phyloP scores from a whole-genome alignment of 1,284 basidiomycete species.

The Ceratobasidium sp. region DNA sequence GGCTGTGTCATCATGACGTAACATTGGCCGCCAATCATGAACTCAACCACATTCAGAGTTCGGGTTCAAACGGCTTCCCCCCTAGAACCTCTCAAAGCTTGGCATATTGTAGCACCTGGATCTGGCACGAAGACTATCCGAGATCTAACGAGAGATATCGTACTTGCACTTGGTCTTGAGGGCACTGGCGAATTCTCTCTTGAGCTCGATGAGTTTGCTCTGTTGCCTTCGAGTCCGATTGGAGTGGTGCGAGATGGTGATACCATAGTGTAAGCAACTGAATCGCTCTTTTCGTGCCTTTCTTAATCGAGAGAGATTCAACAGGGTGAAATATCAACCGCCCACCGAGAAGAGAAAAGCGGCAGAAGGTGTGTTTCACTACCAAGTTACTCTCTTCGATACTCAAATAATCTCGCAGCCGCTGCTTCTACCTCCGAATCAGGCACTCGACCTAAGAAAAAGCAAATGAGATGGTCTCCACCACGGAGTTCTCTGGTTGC shows the following conservation, averaged over 20 bases:
- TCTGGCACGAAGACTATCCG: neutral
- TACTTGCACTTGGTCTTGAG: constrained; percentile 2
- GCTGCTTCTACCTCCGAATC: neutral
- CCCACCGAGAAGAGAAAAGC: neutral
- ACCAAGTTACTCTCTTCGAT: neutral
- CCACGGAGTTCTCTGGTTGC: neutral
- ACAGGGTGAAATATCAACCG: neutral
- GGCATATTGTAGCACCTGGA: constrained; percentile 17
- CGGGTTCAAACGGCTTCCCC: constrained; percentile 33
- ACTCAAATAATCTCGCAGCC: neutral
- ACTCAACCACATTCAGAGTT: constrained; percentile 8
- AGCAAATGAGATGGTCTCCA: constrained; percentile 23
- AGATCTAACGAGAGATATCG: constrained; percentile 12
- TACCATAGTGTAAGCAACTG: neutral
- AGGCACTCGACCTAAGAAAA: neutral
- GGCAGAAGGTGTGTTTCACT: neutral
- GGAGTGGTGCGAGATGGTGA: constrained; percentile 38
- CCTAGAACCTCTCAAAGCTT: constrained; percentile 36
- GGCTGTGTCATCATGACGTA: neutral
- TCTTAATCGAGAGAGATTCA: too few species aligned
- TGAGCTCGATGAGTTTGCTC: constrained; percentile 32
- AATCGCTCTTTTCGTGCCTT: too few species aligned
- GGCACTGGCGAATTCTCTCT: constrained; percentile 4
- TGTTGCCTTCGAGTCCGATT: constrained; percentile 31
- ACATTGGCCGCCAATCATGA: constrained; percentile 9